A percentile compares a stretch with the other conserved stretches of the same genome.
Evolutionary conservation across 768 basidiomycete genomes (phyloP).

Genomic region (Sporobolomyces phaffii): DNA sequence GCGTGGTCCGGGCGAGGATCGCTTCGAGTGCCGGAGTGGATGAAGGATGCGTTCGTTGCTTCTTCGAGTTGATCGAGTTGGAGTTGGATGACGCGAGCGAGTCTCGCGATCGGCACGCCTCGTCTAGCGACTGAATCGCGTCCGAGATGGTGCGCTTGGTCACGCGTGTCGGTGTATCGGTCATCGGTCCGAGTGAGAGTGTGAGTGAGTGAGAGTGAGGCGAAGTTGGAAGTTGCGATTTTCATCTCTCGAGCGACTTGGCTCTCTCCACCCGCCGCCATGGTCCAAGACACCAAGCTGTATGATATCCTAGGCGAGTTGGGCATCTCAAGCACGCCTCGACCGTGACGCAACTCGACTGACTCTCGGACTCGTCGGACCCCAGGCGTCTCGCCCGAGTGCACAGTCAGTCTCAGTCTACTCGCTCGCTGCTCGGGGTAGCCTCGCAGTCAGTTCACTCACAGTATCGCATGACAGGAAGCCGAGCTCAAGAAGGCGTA

Average conservation of each 20-base stretch:
- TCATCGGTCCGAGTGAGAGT: background rate
- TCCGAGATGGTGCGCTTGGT: slow-evolving; percentile 3
- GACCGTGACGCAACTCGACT: too few relatives aligned
- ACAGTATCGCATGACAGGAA: slow-evolving; percentile 44
- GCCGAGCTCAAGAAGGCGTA: slow-evolving; percentile 92
- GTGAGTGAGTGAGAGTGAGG: background rate
- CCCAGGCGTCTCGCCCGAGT: slow-evolving; percentile 6
- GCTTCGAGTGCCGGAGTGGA: slow-evolving; percentile 32
- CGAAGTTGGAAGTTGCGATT: background rate
- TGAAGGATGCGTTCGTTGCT: slow-evolving; percentile 1
- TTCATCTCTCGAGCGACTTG: background rate
- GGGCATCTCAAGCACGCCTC: too few relatives aligned
- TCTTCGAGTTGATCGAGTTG: background rate
- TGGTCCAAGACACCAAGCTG: slow-evolving; percentile 51
- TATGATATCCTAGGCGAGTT: slow-evolving; percentile 70
- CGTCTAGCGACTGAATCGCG: slow-evolving; percentile 4
- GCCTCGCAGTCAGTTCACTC: too few relatives aligned
- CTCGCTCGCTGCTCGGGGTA: slow-evolving; percentile 1
- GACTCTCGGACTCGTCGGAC: background rate
- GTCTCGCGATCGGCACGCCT: background rate
- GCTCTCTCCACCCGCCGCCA: background rate
- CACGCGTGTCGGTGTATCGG: background rate
- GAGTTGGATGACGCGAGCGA: background rate
- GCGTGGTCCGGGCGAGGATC: slow-evolving; percentile 1
- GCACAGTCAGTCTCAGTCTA: slow-evolving; percentile 1